phyloP scores from a whole-genome alignment of 1,139 yeast genomes.

The Arxiozyma slooffiae region DNA sequence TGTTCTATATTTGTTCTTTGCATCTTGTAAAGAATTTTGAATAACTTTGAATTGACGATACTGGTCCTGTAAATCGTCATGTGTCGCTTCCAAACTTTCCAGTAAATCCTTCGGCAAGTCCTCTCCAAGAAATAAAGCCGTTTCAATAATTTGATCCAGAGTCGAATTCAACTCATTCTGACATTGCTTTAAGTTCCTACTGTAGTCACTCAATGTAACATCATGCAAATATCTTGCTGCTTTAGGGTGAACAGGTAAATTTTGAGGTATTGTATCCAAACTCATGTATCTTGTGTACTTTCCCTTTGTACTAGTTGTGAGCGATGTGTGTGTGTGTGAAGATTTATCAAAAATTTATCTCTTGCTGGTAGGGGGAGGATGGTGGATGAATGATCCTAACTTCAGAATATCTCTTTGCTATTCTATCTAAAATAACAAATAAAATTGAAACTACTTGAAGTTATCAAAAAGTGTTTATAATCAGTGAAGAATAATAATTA shows the following conservation, averaged over 20 bases:
- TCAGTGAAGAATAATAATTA: too few species aligned
- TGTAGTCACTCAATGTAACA: constrained; percentile 9
- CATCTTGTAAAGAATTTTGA: constrained; percentile 1
- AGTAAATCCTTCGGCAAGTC: constrained; percentile 5
- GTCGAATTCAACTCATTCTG: constrained; percentile 14
- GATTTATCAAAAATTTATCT: not conserved
- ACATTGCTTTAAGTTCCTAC: constrained; percentile 6
- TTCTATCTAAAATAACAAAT: too few species aligned
- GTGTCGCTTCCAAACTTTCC: constrained; percentile 3
- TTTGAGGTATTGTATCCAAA: constrained; percentile 7
- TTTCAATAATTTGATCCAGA: constrained; percentile 11
- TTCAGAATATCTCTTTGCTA: not conserved
- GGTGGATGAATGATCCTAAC: not conserved
- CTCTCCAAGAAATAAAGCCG: constrained; percentile 1
- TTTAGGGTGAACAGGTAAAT: constrained; percentile 17
- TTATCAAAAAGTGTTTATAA: too few species aligned
- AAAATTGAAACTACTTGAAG: too few species aligned
- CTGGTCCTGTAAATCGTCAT: constrained; percentile 1
- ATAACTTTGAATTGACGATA: constrained; percentile 3
- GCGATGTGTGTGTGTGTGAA: too few species aligned
- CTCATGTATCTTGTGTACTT: not conserved
- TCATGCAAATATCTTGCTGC: constrained; percentile 12
- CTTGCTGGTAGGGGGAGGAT: not conserved
- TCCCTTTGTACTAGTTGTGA: not conserved
- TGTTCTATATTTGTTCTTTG: constrained; percentile 9